A percentile compares a stretch with the other conserved stretches of the same genome.
Evolutionary conservation across 768 basidiomycete genomes (phyloP).

Genomic region (Auricularia auricula-judae): DNA sequence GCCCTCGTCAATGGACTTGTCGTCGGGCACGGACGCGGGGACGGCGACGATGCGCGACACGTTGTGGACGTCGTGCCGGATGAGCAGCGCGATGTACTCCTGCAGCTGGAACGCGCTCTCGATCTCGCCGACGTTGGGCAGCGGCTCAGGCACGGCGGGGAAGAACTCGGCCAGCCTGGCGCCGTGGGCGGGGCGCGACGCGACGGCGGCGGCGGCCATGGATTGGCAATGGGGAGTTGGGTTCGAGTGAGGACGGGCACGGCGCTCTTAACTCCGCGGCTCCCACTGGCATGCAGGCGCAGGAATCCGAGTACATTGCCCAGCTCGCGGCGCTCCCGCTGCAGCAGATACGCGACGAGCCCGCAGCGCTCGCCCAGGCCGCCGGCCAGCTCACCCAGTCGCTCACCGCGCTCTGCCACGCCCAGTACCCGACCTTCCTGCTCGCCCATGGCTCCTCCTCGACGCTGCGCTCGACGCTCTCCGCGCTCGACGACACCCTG

Average conservation of each 20-base stretch:
- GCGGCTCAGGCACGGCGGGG: slow-evolving; percentile 21
- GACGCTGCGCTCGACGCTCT: slow-evolving; percentile 60
- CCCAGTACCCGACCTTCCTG: slow-evolving; percentile 86
- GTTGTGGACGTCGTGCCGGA: slow-evolving; percentile 79
- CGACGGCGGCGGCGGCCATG: neutral
- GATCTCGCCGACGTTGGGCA: slow-evolving; percentile 24
- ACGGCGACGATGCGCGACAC: slow-evolving; percentile 71
- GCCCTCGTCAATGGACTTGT: slow-evolving; percentile 52
- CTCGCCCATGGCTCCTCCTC: slow-evolving; percentile 75
- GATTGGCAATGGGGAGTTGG: neutral
- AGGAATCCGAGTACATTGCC: slow-evolving; percentile 37
- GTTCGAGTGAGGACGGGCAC: neutral
- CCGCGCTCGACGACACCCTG: slow-evolving; percentile 65
- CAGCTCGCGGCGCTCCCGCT: slow-evolving; percentile 59
- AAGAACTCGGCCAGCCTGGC: slow-evolving; percentile 74
- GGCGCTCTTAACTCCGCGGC: neutral
- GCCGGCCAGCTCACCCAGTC: slow-evolving; percentile 81
- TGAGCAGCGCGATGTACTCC: slow-evolving; percentile 85
- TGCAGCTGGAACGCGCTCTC: slow-evolving; percentile 92
- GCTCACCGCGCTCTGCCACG: slow-evolving; percentile 79
- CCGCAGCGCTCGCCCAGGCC: slow-evolving; percentile 67
- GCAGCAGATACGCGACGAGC: slow-evolving; percentile 58
- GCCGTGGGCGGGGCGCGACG: slow-evolving; percentile 50
- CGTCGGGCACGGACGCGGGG: slow-evolving; percentile 31
- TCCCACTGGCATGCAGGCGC: neutral